Evolutionary conservation across 164 flowering plant genomes (phyloP), one percentile per base, ranked within the genome.

Genomic region (Dillenia turbinata): DNA sequence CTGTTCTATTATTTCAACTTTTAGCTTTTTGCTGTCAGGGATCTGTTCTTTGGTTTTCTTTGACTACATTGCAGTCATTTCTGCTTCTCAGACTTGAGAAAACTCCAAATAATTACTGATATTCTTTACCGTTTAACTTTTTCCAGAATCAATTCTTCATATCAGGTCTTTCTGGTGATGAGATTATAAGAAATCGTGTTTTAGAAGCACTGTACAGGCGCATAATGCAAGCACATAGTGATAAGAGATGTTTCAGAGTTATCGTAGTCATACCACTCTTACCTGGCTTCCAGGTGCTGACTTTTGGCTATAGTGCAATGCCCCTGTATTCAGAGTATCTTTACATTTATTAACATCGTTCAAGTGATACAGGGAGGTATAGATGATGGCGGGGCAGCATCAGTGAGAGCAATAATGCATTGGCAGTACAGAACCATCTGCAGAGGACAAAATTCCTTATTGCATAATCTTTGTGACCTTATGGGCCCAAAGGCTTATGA

Each of bases 361-460:
- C 22, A 19, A 19, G 22, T 33, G 40, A 33, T 57, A 67, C 81
- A 94, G 99, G 99, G 97, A 16, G 99, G 99, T 64, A 52, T 92
- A 63, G 99, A 95, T 78, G 99, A 95, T 78, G 80, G 80, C 66
- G 99, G 97, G 64, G 99, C 99, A 8, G 99, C 99, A 62, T 86
- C 99, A 59, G 96, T 95, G 54, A 82, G 97, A 81, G 97, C 99
- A n/a, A 82, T 95, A 67, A 79, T 92, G 96, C 99, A 95, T 71
- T 95, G 99, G 97, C 97, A 95, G 71, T 90, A 92, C 72, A 85
- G 97, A 74, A 95, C 99, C 56, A 95, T 95, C 65, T 84, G 87
- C 69, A 81, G 99, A 79, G 97, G 97, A 66, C 73, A 69, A 0
- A 73, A 78, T 69, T 95, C 99, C 49, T 85, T 95, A 72, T 66